Conservation (phyloP, 225 moss, liverwort and hornwort genomes). For the Neckera pumila region DNA sequence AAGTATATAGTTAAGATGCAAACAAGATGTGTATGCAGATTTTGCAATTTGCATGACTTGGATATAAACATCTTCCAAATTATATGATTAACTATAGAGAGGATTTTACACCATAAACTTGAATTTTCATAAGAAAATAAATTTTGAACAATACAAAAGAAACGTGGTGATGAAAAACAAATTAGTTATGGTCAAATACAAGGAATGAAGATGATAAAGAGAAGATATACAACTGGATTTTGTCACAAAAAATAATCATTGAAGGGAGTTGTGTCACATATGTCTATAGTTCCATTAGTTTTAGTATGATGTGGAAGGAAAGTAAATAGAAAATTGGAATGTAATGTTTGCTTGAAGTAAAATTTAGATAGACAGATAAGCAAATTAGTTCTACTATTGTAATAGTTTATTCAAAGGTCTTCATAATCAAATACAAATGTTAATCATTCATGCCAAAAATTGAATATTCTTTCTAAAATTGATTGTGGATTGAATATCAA, state of each 20-base stretch:
- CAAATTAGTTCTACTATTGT: too few species aligned
- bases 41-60: neutral
- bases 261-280: neutral
- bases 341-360: too few species aligned
- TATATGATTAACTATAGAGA: neutral
- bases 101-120: neutral
- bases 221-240: neutral
- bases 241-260: neutral
- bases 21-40: fast-evolving
- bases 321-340: too few species aligned
- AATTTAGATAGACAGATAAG: too few species aligned
- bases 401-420: too few species aligned
- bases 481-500: too few species aligned
- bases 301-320: neutral
- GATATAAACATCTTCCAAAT: neutral
- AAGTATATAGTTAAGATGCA: neutral
- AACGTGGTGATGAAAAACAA: neutral
- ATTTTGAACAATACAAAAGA: neutral
- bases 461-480: too few species aligned
- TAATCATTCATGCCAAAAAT: too few species aligned
- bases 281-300: neutral
- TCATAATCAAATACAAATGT: too few species aligned
- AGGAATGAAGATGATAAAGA: neutral
- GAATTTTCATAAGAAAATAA: too few species aligned
- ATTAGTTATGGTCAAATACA: neutral